These are phyloP conservation scores for Esteya vermicola DNA, from an alignment of 2,329 filamentous ascomycete species.

Conservation along the genomic window DNA sequence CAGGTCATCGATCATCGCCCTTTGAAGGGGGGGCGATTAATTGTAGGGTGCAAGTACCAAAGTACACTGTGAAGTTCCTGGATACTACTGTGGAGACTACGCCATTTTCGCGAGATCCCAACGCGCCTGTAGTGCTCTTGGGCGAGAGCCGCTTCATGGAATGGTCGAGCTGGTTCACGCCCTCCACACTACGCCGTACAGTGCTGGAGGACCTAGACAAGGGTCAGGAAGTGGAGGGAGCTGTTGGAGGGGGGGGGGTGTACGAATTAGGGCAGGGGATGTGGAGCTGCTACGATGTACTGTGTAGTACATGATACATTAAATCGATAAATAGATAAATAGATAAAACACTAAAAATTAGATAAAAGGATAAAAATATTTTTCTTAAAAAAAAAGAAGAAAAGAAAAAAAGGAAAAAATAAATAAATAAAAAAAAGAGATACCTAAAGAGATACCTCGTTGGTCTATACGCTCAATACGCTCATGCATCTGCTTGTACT, in stretches of 20 bases:
- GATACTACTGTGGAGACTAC: neutral
- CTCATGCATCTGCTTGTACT: too few relatives aligned
- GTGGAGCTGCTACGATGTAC: too few relatives aligned
- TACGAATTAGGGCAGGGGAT: too few relatives aligned
- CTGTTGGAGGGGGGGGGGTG: neutral
- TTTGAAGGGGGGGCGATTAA: slow-evolving; percentile 1
- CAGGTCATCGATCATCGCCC: neutral
- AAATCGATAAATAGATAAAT: too few relatives aligned
- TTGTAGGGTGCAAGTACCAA: neutral
- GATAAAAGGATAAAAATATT: too few relatives aligned
- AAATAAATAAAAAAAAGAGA: too few relatives aligned
- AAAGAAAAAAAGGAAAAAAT: too few relatives aligned
- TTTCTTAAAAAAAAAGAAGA: too few relatives aligned
- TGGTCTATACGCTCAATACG: too few relatives aligned
- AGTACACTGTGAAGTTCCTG: neutral
- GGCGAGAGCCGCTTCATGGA: neutral
- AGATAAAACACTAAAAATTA: too few relatives aligned
- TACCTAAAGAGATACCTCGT: too few relatives aligned
- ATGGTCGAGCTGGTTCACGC: neutral
- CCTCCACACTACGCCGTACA: neutral
- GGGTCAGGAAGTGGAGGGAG: neutral
- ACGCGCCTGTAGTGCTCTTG: neutral
- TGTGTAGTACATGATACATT: too few relatives aligned
- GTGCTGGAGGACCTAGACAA: neutral
- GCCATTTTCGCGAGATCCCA: neutral